phyloP scores from a whole-genome alignment of 2,329 filamentous ascomycete species.

The Capronia coronata region DNA sequence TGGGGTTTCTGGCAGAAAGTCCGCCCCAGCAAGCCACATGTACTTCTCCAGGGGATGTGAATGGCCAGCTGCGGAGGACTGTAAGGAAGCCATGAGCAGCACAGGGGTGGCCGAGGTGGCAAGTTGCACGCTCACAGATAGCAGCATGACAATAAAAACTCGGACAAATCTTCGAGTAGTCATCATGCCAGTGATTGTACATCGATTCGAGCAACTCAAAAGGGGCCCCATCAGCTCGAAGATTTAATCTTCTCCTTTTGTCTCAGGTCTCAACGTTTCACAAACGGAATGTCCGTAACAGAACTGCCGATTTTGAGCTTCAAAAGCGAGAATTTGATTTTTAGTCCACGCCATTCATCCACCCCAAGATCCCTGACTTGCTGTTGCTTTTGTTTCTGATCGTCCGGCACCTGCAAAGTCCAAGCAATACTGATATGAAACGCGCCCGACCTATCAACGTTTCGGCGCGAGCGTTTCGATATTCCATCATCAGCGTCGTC shows the following conservation, averaged over 20 bases:
- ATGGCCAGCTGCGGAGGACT: too few relatives aligned
- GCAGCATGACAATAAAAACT: not conserved
- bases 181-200: not conserved
- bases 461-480: not conserved
- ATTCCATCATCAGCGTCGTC: not conserved
- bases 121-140: too few relatives aligned
- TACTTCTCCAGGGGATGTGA: too few relatives aligned
- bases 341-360: slow-evolving; percentile 32
- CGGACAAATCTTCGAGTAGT: not conserved
- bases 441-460: slow-evolving; percentile 45
- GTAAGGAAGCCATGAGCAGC: too few relatives aligned
- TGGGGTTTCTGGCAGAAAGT: too few relatives aligned
- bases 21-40: too few relatives aligned
- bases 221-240: not conserved
- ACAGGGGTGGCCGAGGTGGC: too few relatives aligned
- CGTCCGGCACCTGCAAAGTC: slow-evolving; percentile 55
- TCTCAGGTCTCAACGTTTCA: not conserved
- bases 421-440: slow-evolving; percentile 92
- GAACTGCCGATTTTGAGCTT: slow-evolving; percentile 71
- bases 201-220: not conserved
- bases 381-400: slow-evolving; percentile 37
- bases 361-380: slow-evolving; percentile 17
- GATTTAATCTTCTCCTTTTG: not conserved
- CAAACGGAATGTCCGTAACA: slow-evolving; percentile 39
- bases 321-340: slow-evolving; percentile 53